Percentiles rank a stretch among this genome's conserved stretches.
These are phyloP conservation scores for Quercus ilex DNA, from an alignment of 306 rosid species.

Conservation along the genomic window DNA sequence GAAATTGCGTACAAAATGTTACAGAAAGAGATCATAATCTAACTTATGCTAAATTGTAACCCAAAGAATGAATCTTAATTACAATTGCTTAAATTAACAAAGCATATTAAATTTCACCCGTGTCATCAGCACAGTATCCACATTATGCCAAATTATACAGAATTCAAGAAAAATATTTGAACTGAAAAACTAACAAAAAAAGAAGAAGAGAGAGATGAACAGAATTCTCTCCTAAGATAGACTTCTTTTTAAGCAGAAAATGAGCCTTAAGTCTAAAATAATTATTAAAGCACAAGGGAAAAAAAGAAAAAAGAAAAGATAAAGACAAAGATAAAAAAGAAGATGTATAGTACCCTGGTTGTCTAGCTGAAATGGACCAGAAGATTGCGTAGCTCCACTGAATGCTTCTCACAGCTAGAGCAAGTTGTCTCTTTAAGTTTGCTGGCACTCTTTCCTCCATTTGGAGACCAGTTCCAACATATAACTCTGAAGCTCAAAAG, in stretches of 20 bases:
- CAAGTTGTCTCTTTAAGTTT: slow-evolving; percentile 64
- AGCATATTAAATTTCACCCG: background rate
- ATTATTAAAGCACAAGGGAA: background rate
- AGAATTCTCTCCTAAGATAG: background rate
- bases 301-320: background rate
- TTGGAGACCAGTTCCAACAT: slow-evolving; percentile 23
- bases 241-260: background rate
- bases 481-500: slow-evolving; percentile 16
- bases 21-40: background rate
- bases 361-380: slow-evolving; percentile 62
- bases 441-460: slow-evolving; percentile 39
- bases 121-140: background rate
- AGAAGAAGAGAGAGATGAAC: background rate
- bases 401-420: slow-evolving; percentile 77
- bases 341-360: slow-evolving; percentile 48
- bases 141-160: background rate
- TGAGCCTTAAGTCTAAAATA: background rate
- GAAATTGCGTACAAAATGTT: background rate
- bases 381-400: slow-evolving; percentile 84
- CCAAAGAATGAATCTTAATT: background rate
- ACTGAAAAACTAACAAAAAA: background rate
- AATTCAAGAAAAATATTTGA: background rate
- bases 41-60: background rate
- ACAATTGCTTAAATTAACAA: background rate
- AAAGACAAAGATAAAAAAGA: background rate